Percentiles rank a stretch among this genome's conserved stretches.
Evolutionary conservation across 768 basidiomycete species (phyloP).

Genomic region (Melanogaster broomeanus): DNA sequence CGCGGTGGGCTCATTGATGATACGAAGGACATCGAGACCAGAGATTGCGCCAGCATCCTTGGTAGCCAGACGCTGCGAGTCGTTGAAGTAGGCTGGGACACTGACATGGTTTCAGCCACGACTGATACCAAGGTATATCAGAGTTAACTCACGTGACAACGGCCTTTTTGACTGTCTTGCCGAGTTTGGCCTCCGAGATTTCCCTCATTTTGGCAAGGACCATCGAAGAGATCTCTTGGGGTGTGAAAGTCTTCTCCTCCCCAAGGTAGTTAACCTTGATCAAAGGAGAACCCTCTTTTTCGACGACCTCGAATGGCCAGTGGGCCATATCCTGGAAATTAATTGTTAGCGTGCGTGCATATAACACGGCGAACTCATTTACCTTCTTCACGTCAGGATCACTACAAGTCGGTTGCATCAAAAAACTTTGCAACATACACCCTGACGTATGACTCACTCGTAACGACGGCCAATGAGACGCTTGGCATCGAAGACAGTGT

Average conservation of each 20-base stretch:
- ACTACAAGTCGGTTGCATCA: constrained; percentile 38
- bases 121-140: constrained; percentile 1
- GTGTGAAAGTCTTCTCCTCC: constrained; percentile 95
- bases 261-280: constrained; percentile 95
- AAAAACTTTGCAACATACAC: neutral
- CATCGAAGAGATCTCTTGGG: constrained; percentile 99
- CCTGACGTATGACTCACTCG: constrained; percentile 57
- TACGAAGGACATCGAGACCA: constrained; percentile 98
- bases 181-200: constrained; percentile 98
- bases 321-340: constrained; percentile 80
- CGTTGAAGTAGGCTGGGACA: constrained; percentile 99
- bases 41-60: constrained; percentile 99
- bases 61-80: constrained; percentile 98
- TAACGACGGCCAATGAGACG: constrained; percentile 97
- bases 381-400: constrained; percentile 94
- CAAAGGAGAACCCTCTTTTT: constrained; percentile 95
- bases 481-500: constrained; percentile 99
- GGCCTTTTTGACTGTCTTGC: constrained; percentile 97
- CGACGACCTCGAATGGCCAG: constrained; percentile 97
- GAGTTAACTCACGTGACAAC: constrained; percentile 83
- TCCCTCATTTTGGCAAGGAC: constrained; percentile 99
- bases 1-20: constrained; percentile 99
- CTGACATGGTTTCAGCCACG: constrained; percentile 33
- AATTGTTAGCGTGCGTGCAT: neutral
- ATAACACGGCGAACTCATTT: neutral